These are phyloP conservation scores for Pezicula carpinea DNA, from an alignment of 2,329 filamentous ascomycete genomes.

Conservation along the genomic window DNA sequence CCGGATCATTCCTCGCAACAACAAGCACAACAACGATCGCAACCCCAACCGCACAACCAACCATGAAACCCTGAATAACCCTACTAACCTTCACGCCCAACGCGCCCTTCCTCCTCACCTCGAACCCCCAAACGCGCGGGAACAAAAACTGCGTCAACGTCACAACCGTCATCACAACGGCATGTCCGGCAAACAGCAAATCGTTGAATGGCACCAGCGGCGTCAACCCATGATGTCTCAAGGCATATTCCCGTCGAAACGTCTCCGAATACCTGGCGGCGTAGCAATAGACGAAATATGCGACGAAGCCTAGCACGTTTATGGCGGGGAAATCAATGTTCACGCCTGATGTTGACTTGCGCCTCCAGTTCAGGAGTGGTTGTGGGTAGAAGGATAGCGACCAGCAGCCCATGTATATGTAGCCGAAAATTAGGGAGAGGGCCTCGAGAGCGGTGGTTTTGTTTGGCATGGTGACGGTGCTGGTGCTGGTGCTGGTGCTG, in stretches of 20 bases:
- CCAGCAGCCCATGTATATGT: slow-evolving; percentile 75
- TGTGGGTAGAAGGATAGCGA: slow-evolving; percentile 92
- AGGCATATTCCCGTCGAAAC: slow-evolving; percentile 78
- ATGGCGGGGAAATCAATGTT: slow-evolving; percentile 83
- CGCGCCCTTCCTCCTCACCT: slow-evolving; percentile 42
- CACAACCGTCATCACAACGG: slow-evolving; percentile 64
- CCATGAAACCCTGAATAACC: slow-evolving; percentile 63
- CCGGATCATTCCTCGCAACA: slow-evolving; percentile 28
- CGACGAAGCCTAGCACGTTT: slow-evolving; percentile 65
- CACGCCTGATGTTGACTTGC: slow-evolving; percentile 75
- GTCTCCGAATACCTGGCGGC: slow-evolving; percentile 74
- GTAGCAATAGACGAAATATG: slow-evolving; percentile 71
- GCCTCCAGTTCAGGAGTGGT: slow-evolving; percentile 70
- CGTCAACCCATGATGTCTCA: slow-evolving; percentile 67
- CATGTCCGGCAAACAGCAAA: slow-evolving; percentile 81
- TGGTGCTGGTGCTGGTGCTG: not conserved
- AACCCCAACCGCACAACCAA: slow-evolving; percentile 59
- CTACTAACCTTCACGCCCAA: slow-evolving; percentile 52
- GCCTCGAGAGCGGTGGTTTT: slow-evolving; percentile 37
- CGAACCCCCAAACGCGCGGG: slow-evolving; percentile 66
- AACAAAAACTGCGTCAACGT: slow-evolving; percentile 75
- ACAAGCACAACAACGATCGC: slow-evolving; percentile 44
- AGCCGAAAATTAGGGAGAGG: slow-evolving; percentile 61
- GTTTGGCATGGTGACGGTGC: not conserved
- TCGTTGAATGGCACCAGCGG: slow-evolving; percentile 90